Percentiles rank a stretch among this genome's conserved stretches.
Evolutionary conservation across 2,329 filamentous ascomycete species (phyloP).

Genomic region (Trichoderma semiorbis): DNA sequence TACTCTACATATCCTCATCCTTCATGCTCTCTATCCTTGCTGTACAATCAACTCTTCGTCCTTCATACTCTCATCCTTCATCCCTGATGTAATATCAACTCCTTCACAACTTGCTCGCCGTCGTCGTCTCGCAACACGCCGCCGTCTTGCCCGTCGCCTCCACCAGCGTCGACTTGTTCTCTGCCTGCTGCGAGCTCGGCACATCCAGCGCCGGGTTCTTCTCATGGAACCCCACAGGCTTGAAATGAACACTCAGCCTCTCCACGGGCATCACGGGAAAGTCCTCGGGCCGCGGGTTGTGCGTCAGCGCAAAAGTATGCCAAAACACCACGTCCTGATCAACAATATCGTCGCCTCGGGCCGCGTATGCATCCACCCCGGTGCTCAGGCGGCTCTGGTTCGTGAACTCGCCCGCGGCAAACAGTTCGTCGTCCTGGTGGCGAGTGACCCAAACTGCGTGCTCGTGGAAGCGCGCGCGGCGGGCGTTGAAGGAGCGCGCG

Average conservation of each 20-base stretch:
- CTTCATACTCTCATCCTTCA: slow-evolving; percentile 18
- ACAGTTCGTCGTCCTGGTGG: slow-evolving; percentile 47
- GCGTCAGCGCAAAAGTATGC: slow-evolving; percentile 48
- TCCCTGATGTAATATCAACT: background rate
- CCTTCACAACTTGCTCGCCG: slow-evolving; percentile 13
- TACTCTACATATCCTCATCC: background rate
- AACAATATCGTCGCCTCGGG: slow-evolving; percentile 44
- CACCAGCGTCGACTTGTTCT: slow-evolving; percentile 42
- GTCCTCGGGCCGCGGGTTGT: slow-evolving; percentile 47
- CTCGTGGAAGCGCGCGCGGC: slow-evolving; percentile 42
- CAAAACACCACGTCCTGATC: slow-evolving; percentile 38
- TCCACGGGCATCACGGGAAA: slow-evolving; percentile 52
- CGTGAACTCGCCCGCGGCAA: slow-evolving; percentile 49
- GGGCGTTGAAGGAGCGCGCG: slow-evolving; percentile 40
- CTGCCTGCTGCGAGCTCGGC: slow-evolving; percentile 28
- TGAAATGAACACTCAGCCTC: slow-evolving; percentile 42
- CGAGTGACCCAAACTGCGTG: slow-evolving; percentile 50
- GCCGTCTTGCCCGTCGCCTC: slow-evolving; percentile 17
- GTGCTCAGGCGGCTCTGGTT: slow-evolving; percentile 46
- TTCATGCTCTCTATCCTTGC: no score
- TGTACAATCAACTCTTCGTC: no score
- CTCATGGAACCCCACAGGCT: slow-evolving; percentile 45
- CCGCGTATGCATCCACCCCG: slow-evolving; percentile 46
- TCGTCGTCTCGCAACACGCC: slow-evolving; percentile 26
- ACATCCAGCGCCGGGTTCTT: slow-evolving; percentile 47